Evolutionary conservation across 2,329 filamentous ascomycete genomes (phyloP).

Genomic region (Botryotinia narcissicola): DNA sequence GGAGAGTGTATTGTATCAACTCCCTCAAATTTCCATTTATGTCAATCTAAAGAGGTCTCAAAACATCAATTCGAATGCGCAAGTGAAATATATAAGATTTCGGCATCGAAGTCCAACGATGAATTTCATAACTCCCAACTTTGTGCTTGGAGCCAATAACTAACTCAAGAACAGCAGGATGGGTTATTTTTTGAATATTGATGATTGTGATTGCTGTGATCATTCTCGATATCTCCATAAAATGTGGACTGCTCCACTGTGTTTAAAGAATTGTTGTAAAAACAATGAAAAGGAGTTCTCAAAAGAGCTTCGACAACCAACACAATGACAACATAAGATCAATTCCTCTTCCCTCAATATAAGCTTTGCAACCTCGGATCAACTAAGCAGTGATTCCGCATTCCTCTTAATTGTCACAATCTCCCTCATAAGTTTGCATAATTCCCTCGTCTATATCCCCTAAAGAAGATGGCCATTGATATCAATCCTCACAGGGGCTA

Average conservation of each 20-base stretch:
- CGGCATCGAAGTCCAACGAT: not conserved
- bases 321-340: not conserved
- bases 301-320: not conserved
- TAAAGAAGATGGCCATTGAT: too few relatives aligned
- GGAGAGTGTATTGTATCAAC: too few relatives aligned
- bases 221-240: not conserved
- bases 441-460: not conserved
- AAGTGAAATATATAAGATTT: not conserved
- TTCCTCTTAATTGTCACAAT: not conserved
- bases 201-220: not conserved
- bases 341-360: not conserved
- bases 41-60: not conserved
- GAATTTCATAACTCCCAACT: not conserved
- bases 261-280: not conserved
- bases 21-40: not conserved
- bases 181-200: fast-evolving
- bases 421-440: too few relatives aligned
- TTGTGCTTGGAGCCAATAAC: not conserved
- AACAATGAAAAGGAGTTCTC: not conserved
- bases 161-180: not conserved
- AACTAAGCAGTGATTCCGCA: too few relatives aligned
- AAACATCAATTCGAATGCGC: not conserved
- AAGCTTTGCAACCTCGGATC: not conserved
- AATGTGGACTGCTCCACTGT: not conserved
- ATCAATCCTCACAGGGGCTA: not conserved